Base-by-base conservation (phyloP, 331 rosid genomes). In the Malus hybrid region DNA sequence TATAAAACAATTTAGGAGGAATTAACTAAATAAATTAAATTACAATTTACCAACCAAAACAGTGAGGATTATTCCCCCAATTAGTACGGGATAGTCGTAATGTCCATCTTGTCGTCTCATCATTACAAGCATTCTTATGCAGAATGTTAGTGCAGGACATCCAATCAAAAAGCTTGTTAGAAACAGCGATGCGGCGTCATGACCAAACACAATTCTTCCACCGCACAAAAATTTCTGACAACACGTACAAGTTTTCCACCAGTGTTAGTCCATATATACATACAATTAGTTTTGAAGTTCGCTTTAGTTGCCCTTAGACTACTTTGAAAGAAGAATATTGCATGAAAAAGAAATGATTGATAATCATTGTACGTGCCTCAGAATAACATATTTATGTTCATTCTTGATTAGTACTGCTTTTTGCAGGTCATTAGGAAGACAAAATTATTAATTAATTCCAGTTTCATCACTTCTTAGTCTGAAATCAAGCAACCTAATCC, bases 161-260 rank as follows among this genome's bases (percentile, higher is more conserved):
- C 97, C 98, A 65, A 94, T 94, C 68, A 91, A 71, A 82, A 88
- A 79, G 6, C 92, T 74, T 5, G 97, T 94, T 72, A 90, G 78
- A 80, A 71, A 83, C 61, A 91, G 86, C 6, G 98, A 91, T 26
- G 81, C 57, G 36, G 95, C 96, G 74, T 91, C 98, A 2, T 85
- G 88, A 63, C 98, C 98, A 9, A 94, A 89, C 66, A 91, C 87
- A 68, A 94, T 1, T 86, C 98, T 88, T 77, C 97, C 98, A 7
- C 97, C 92, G 77, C 80, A 88, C 33, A 91, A 70, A 85, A 94
- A 94, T 90, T 94, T 91, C 98, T 91, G 82, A 16, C 78, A 73
- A 20, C 55, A 6, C 9, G 20, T 5, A 4, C 9, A 6, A 73
- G 29, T 48, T 28, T 15, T 52, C 7, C 8, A 5, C 55, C 2